phyloP scores from a whole-genome alignment of 2,329 filamentous ascomycete genomes.

The Aureobasidium sp. region DNA sequence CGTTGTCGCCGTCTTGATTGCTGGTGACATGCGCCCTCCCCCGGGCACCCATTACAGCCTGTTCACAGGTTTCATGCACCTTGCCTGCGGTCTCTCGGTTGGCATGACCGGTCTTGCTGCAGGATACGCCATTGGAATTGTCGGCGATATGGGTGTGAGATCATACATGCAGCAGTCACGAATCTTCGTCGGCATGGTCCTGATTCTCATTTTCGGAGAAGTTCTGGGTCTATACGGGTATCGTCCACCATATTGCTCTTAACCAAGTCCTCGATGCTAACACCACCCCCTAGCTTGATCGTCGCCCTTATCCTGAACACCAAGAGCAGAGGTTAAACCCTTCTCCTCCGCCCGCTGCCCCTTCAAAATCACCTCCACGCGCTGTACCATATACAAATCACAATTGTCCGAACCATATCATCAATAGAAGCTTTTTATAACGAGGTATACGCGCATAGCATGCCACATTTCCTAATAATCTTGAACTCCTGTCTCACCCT shows the following conservation, averaged over 20 bases:
- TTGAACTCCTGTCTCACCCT: constrained; percentile 43
- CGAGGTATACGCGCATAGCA: not conserved
- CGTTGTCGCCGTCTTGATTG: constrained; percentile 93
- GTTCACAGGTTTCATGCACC: constrained; percentile 90
- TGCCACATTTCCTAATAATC: constrained; percentile 31
- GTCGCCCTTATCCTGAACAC: constrained; percentile 91
- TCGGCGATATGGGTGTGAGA: constrained; percentile 86
- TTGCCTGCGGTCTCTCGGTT: constrained; percentile 83
- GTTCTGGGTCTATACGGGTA: constrained; percentile 95
- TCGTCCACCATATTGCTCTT: constrained; percentile 25
- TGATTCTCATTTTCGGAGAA: constrained; percentile 98
- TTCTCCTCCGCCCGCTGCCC: not conserved
- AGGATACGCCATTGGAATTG: constrained; percentile 92
- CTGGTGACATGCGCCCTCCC: constrained; percentile 75
- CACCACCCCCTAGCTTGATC: constrained; percentile 58
- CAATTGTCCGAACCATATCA: constrained; percentile 2
- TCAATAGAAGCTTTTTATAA: constrained; percentile 13
- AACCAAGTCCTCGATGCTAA: not conserved
- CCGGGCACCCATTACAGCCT: constrained; percentile 65
- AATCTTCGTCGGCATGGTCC: constrained; percentile 96
- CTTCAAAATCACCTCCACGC: not conserved
- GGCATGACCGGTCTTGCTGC: constrained; percentile 88
- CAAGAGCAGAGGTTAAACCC: constrained; percentile 57
- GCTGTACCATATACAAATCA: constrained; percentile 5
- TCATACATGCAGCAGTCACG: constrained; percentile 94